These are phyloP conservation scores for Ceratobasidium sp. DNA, from an alignment of 1,284 basidiomycete species.

Conservation along the genomic window DNA sequence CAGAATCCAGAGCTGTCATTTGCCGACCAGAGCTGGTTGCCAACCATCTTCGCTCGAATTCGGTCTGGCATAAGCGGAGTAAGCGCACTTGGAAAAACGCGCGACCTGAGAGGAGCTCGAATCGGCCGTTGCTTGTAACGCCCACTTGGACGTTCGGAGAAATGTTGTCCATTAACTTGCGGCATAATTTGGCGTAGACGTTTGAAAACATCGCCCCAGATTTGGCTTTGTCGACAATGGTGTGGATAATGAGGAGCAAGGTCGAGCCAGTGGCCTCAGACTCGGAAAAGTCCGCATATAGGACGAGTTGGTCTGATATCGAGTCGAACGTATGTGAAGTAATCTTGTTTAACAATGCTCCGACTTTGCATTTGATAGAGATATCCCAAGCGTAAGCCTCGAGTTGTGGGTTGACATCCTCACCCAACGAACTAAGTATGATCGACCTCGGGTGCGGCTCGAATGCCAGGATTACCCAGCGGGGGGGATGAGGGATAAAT, in stretches of 20 bases:
- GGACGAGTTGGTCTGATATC: conserved; percentile 92
- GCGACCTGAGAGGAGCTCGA: conserved; percentile 77
- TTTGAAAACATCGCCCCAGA: conserved; percentile 95
- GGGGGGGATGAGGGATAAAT: no score
- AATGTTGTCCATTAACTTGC: conserved; percentile 93
- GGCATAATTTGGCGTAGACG: conserved; percentile 96
- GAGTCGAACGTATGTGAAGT: conserved; percentile 97
- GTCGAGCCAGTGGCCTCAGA: conserved; percentile 93
- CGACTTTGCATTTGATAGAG: conserved; percentile 93
- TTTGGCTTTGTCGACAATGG: conserved; percentile 97
- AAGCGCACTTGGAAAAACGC: conserved; percentile 79
- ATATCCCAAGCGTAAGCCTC: no score
- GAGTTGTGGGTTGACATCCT: no score
- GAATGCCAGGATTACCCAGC: no score
- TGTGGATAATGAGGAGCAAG: conserved; percentile 93
- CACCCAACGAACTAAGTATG: no score
- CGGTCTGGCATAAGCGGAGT: conserved; percentile 71
- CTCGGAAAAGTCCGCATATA: conserved; percentile 94
- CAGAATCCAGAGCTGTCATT: conserved; percentile 60
- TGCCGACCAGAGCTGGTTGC: conserved; percentile 49
- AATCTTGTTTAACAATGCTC: conserved; percentile 93
- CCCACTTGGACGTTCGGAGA: conserved; percentile 90
- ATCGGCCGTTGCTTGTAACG: conserved; percentile 80
- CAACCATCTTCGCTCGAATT: conserved; percentile 73
- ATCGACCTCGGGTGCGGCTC: no score